These are phyloP conservation scores for Neophaeococcomyces mojaviensis DNA, from an alignment of 2,329 filamentous ascomycete genomes.

Conservation along the genomic window DNA sequence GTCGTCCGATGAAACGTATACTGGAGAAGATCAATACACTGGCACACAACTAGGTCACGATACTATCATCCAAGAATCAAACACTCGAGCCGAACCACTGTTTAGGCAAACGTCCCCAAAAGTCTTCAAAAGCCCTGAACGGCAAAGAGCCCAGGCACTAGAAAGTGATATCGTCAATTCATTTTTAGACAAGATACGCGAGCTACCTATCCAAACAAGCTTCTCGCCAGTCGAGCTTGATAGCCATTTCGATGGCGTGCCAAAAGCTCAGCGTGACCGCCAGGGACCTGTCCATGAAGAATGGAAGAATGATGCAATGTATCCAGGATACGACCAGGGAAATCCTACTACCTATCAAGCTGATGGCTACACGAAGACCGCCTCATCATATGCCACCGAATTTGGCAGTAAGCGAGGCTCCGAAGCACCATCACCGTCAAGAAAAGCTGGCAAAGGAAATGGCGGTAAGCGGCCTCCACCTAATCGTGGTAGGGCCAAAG, in stretches of 20 bases:
- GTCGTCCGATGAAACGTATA: too few species aligned
- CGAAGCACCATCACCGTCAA: constrained; percentile 5
- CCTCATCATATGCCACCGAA: constrained; percentile 1
- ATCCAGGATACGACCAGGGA: constrained; percentile 1
- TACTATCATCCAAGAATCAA: neutral
- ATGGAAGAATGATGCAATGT: neutral
- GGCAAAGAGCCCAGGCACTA: neutral
- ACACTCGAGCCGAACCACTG: neutral
- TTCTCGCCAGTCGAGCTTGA: neutral
- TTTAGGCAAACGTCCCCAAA: neutral
- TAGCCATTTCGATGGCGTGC: neutral
- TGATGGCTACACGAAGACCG: constrained; percentile 1
- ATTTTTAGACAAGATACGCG: constrained; percentile 1
- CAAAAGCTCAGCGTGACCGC: neutral
- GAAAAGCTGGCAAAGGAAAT: constrained; percentile 26
- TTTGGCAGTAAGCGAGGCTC: constrained; percentile 3
- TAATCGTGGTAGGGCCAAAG: constrained; percentile 25
- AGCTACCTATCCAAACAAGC: neutral
- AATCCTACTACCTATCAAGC: constrained; percentile 1
- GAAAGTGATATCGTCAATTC: neutral
- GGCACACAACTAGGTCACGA: too few species aligned
- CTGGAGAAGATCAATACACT: too few species aligned
- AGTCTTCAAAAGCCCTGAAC: neutral
- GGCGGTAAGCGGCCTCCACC: neutral
- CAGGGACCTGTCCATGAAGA: neutral